Evolutionary conservation across 179 eudicot genomes (phyloP), one percentile per base, ranked within the genome.

Genomic region (Silene vulgaris): DNA sequence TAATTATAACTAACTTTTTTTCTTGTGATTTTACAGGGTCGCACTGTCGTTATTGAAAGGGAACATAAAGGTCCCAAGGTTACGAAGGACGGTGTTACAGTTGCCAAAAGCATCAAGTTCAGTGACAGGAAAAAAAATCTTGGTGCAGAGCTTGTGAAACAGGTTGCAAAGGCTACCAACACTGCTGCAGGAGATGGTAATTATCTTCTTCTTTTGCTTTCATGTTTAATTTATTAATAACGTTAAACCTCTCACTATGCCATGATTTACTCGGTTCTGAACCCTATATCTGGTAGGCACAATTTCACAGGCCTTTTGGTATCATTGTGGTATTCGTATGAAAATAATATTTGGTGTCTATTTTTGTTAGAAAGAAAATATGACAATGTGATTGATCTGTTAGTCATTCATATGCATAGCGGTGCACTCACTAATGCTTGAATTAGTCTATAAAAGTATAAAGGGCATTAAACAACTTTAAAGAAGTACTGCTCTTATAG

Each of bases 51-150:
- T 66, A 89, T 95, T 65, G 93, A 95, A 81, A 84, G 88, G 82
- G 82, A 74, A 65, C 85, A 71, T 50, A 87, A 85, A 76, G 79
- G 60, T 71, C 97, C 97, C 20, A 92, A 89, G 85, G 91, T 95
- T 59, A 95, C 99, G 56, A 95, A 95, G 84, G 99, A 95, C 76
- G 99, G 99, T 50, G 99, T 92, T 30, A 95, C 97, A 60, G 99
- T 95, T 48, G 99, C 97, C 79, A 92, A 90, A 86, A 89, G 97
- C 86, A 87, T 92, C 67, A 81, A 77, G 52, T 95, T 95, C 84
- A 75, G 75, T 26, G 86, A 92, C n/a, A 88, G 85, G 78, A 84
- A 83, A 50, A 92, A 95, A 85, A 90, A 92, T 85, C 83, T 92
- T 45, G 99, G 99, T 61, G 97, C 97, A 48, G 88, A 86, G 72